phyloP scores from a whole-genome alignment of 2,329 filamentous ascomycete species.

The Metarhizium anisopliae region DNA sequence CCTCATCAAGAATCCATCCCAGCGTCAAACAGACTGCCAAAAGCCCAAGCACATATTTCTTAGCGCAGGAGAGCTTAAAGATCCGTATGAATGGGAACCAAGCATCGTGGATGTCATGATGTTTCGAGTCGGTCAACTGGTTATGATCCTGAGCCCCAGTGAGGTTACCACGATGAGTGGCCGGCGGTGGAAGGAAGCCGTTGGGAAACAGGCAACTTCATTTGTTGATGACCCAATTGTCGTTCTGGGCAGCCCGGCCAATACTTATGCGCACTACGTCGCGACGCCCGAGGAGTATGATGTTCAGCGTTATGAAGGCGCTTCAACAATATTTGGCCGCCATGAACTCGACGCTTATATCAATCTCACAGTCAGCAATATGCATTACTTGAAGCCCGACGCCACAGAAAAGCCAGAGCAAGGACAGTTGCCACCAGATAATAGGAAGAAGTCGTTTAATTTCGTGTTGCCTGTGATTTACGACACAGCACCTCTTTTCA shows the following conservation, averaged over 20 bases:
- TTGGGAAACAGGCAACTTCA: conserved; percentile 61
- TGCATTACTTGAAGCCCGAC: conserved; percentile 27
- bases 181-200: conserved; percentile 37
- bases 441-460: conserved; percentile 61
- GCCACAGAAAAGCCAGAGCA: conserved; percentile 30
- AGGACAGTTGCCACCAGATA: conserved; percentile 66
- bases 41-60: conserved; percentile 75
- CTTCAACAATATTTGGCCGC: conserved; percentile 78
- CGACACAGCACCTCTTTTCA: conserved; percentile 58
- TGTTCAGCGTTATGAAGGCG: conserved; percentile 90
- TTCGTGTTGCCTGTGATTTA: conserved; percentile 75
- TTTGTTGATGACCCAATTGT: conserved; percentile 55
- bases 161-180: conserved; percentile 92
- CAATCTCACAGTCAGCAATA: conserved; percentile 63
- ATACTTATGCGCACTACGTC: conserved; percentile 81
- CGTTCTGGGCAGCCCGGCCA: conserved; percentile 80
- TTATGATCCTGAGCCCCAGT: conserved; percentile 76
- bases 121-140: conserved; percentile 72
- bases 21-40: conserved; percentile 68
- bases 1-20: conserved; percentile 60
- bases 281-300: conserved; percentile 71
- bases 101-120: conserved; percentile 87
- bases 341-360: conserved; percentile 81
- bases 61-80: conserved; percentile 70
- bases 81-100: conserved; percentile 79